Evolutionary conservation across 495 filamentous ascomycete species (phyloP), one percentile per base, ranked within the genome.

Genomic region (Trichoderma orchidacearum): DNA sequence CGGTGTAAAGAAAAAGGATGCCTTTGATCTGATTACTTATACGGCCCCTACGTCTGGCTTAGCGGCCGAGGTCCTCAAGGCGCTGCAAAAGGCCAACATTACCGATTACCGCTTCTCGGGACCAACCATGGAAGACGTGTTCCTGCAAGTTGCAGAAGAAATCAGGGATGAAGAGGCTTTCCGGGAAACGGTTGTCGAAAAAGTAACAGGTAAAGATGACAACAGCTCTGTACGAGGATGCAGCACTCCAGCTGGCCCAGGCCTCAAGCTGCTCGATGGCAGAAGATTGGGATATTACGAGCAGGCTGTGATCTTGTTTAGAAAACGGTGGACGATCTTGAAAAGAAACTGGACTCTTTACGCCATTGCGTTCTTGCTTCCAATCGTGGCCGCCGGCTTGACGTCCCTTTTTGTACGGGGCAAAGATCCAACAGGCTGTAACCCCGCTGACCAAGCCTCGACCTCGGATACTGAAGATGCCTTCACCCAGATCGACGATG

Each of bases 91-190:
- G 0, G 72, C 72, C 1, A 80, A 78, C 0, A 75, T 87, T 35
- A 70, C 72, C 1, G 84, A 90, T 30, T 90, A 90, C 65, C 81
- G 85, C 51, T 83, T 93, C 36, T 83, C 81, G 29, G 89, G 89
- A 0, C 90, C 90, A 3, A 92, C 86, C 0, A 91, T 95, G 58
- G 88, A 91, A 64, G 86, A 91, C 62, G 86, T 93, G 0, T 95
- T 95, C 67, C 69, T 94, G 56, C 86, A 87, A 57, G 76, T 94
- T 30, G 89, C 88, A 1, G 85, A 86, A 55, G 87, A 92, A 64
- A 71, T 80, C 55, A 64, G 66, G 48, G 65, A 65, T 5, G 74
- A 79, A 59, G 58, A 53, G 48, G 41, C 25, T 1, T 23, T 54
- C 30, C 56, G 34, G 55, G 56, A 29, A 56, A 65, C 69, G 57